phyloP scores from a whole-genome alignment of 108 stramenopile genomes.

The Mayamaea pseudoterrestris region DNA sequence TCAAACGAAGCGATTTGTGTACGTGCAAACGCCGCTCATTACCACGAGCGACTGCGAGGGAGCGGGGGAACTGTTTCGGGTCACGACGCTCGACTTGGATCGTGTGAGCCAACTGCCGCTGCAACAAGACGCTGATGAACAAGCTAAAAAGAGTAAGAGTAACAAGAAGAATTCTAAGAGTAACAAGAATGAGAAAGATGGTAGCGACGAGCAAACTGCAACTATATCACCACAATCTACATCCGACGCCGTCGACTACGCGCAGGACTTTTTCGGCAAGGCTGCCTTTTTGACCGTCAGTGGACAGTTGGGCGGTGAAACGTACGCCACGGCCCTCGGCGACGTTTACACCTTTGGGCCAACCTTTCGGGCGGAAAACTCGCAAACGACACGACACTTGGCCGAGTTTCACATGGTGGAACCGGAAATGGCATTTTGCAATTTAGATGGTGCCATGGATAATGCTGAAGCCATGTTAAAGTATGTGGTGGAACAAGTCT shows the following conservation, averaged over 20 bases:
- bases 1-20: constrained; percentile 81
- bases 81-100: constrained; percentile 82
- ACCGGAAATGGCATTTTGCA: constrained; percentile 98
- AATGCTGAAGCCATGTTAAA: constrained; percentile 96
- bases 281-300: constrained; percentile 93
- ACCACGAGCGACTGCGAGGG: constrained; percentile 98
- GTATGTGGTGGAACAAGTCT: constrained; percentile 58
- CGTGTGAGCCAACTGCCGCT: constrained; percentile 46
- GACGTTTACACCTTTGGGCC: constrained; percentile 99
- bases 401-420: constrained; percentile 98
- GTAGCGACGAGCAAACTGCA: too few species aligned
- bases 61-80: constrained; percentile 98
- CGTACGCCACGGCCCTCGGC: constrained; percentile 93
- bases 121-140: constrained; percentile 31
- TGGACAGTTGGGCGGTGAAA: constrained; percentile 93
- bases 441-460: constrained; percentile 87
- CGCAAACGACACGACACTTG: constrained; percentile 94
- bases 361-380: constrained; percentile 99
- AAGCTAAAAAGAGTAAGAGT: too few species aligned
- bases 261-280: constrained; percentile 91
- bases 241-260: constrained; percentile 61
- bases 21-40: constrained; percentile 96
- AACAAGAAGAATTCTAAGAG: too few species aligned
- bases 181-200: constrained; percentile 24
- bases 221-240: too few species aligned